Evolutionary conservation across 169 alveolate species (phyloP), one percentile per base, ranked within the genome.

Genomic region (Plasmodium sp.): DNA sequence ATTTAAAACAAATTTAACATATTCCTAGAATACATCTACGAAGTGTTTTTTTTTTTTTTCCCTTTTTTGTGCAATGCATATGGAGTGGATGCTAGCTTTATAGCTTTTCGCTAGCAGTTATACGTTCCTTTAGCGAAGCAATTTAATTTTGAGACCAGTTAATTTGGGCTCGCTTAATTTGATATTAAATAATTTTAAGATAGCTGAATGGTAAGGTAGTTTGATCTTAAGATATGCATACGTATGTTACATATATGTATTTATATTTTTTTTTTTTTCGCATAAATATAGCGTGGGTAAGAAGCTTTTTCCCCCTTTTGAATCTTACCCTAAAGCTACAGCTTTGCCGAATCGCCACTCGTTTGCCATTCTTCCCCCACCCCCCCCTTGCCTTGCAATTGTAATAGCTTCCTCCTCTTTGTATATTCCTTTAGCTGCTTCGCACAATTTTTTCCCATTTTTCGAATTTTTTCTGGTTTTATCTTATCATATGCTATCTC

Each of bases 1-100:
- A 31, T 67, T 67, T 67, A 27, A 67, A 67, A 67, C 77, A 67
- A 5, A 67, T 22, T 67, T 18, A 67, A 67, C 77, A 67, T 67
- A 67, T 67, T 67, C 77, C 77, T 67, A 67, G 77, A 67, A 67
- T 67, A 67, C 77, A 67, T 67, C 77, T 67, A 31, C 7, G 77
- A 67, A 67, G 33, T 67, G 33, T 67, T 67, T 67, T 67, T 18
- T 62, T 58, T 58, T 14, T 62, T 18, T 67, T 67, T 22, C 14
- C 14, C 12, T 67, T 67, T 27, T 67, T 27, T 67, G 77, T 67
- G 77, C 18, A 67, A 31, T 31, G 9, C 9, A 22, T 67, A 22
- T 67, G 39, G n/a, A 22, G 12, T 67, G 39, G 41, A 67, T 22
- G 39, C 4, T 67, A 67, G 41, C 27, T 67, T 27, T 67, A 22